Percentiles rank a stretch among this genome's conserved stretches.
Evolutionary conservation across 164 flowering plant genomes (phyloP).

Genomic region (Aristolochia californica): DNA sequence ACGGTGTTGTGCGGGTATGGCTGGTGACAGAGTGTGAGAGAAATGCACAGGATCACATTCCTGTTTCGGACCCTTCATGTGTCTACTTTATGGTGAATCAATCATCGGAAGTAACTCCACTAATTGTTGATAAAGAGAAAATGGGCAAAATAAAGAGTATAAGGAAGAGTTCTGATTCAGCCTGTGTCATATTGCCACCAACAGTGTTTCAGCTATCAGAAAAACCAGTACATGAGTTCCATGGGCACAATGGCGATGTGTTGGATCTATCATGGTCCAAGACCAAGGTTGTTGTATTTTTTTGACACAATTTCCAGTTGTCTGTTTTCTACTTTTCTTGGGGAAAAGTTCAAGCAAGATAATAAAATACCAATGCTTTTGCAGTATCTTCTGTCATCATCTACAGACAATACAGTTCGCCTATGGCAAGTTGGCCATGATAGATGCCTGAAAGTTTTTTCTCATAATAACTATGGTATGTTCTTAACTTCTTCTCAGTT

Average conservation of each 20-base stretch:
- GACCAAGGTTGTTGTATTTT: constrained; percentile 41
- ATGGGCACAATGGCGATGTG: constrained; percentile 64
- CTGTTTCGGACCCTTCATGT: constrained; percentile 60
- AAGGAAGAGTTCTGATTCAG: constrained; percentile 54
- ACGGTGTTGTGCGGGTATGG: constrained; percentile 76
- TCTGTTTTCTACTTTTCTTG: not conserved
- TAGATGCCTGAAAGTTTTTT: constrained; percentile 51
- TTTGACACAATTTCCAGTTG: not conserved
- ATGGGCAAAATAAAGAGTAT: constrained; percentile 24
- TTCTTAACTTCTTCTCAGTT: not conserved
- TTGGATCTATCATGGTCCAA: constrained; percentile 93
- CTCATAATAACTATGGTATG: constrained; percentile 77
- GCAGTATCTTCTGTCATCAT: constrained; percentile 83
- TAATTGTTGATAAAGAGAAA: constrained; percentile 45
- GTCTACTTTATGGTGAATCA: constrained; percentile 61
- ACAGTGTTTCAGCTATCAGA: constrained; percentile 67
- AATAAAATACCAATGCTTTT: constrained; percentile 6
- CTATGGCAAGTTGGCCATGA: constrained; percentile 73
- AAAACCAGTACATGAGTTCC: constrained; percentile 74
- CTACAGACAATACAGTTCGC: constrained; percentile 79
- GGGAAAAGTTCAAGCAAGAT: not conserved
- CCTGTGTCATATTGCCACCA: constrained; percentile 75
- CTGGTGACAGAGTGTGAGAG: constrained; percentile 64
- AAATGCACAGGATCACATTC: constrained; percentile 37
- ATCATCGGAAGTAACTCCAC: constrained; percentile 57